Percentiles rank a stretch among this genome's conserved stretches.
Evolutionary conservation across 208 protist genomes (phyloP).

Genomic region (Trichomonas gallinae): DNA sequence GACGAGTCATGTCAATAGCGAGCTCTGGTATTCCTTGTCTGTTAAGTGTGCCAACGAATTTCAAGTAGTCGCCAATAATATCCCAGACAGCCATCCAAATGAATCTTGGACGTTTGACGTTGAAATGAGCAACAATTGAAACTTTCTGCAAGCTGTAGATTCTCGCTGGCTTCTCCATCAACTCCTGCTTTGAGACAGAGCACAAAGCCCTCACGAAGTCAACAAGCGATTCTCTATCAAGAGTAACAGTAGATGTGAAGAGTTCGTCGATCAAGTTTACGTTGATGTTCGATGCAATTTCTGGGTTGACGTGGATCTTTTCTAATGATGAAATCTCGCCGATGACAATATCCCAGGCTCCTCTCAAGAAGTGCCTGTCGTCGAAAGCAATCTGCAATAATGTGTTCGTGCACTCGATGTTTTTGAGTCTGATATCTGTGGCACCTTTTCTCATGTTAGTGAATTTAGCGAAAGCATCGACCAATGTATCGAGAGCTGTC

Average conservation of each 20-base stretch:
- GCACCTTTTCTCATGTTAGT: background rate
- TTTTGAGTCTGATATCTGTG: background rate
- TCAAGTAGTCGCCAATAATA: background rate
- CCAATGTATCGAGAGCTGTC: background rate
- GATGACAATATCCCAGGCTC: background rate
- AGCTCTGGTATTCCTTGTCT: background rate
- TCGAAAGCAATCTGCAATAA: background rate
- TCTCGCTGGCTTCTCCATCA: background rate
- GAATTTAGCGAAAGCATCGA: constrained; percentile 8
- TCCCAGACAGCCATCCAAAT: background rate
- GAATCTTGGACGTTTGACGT: background rate
- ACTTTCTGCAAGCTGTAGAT: background rate
- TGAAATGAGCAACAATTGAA: background rate
- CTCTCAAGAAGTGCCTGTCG: background rate
- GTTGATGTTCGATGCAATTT: background rate
- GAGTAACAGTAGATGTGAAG: background rate
- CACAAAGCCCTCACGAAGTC: background rate
- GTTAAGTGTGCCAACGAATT: too few relatives aligned
- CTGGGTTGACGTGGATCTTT: background rate
- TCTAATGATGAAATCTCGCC: background rate
- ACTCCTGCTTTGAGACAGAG: background rate
- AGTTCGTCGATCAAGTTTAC: background rate
- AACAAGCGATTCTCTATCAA: background rate
- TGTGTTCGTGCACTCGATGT: background rate
- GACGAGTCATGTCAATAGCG: background rate